These are phyloP conservation scores for Marasmius sp. DNA, from an alignment of 1,284 basidiomycete species.

Conservation along the genomic window DNA sequence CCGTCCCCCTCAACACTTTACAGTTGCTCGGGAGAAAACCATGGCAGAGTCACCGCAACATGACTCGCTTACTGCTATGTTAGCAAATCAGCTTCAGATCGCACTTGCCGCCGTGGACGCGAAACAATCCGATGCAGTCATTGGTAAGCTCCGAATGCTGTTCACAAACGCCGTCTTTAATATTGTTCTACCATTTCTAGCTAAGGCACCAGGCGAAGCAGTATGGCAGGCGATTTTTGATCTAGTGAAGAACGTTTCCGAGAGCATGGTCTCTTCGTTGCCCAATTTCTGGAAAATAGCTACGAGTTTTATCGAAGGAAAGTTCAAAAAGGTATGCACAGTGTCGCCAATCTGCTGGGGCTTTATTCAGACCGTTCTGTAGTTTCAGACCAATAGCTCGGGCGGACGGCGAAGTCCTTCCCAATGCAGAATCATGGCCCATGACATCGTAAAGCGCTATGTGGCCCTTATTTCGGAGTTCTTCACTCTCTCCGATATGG, in stretches of 20 bases:
- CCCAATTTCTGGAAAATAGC: conserved; percentile 95
- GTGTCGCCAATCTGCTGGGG: not conserved
- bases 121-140: conserved; percentile 60
- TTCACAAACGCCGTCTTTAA: not conserved
- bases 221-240: conserved; percentile 83
- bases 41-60: conserved; percentile 32
- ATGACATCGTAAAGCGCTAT: conserved; percentile 89
- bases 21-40: conserved; percentile 46
- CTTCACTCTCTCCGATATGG: conserved; percentile 84
- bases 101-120: conserved; percentile 60
- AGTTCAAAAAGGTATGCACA: conserved; percentile 74
- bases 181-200: conserved; percentile 30
- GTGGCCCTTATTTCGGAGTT: conserved; percentile 86
- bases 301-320: conserved; percentile 88
- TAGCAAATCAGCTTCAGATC: conserved; percentile 56
- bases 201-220: conserved; percentile 63
- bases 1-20: not conserved
- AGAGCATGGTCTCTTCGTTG: conserved; percentile 68
- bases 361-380: not conserved
- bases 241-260: conserved; percentile 71
- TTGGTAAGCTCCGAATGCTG: conserved; percentile 48
- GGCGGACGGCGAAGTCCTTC: conserved; percentile 69
- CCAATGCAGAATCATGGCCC: conserved; percentile 88
- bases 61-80: conserved; percentile 38
- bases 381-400: conserved; percentile 26